Evolutionary conservation across 2,329 filamentous ascomycete species (phyloP).

Genomic region (Curvularia hawaiiensis): DNA sequence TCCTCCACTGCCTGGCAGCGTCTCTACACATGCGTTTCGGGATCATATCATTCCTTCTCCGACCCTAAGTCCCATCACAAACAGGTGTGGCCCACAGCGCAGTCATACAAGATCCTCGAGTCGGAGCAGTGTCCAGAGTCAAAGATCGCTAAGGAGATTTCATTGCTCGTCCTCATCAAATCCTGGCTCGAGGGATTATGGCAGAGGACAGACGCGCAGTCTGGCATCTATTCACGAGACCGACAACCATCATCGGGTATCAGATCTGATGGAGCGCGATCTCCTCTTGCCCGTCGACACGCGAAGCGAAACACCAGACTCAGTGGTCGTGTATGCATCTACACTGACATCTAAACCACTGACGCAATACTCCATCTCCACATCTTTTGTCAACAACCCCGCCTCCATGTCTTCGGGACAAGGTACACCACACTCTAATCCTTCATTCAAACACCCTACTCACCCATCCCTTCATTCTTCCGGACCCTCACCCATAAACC

Average conservation of each 20-base stretch:
- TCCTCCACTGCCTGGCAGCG: background rate
- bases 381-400: background rate
- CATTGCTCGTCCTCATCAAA: conserved; percentile 24
- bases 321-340: conserved; percentile 33
- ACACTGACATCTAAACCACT: conserved; percentile 26
- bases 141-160: conserved; percentile 23
- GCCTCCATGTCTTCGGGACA: too few species aligned
- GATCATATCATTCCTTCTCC: conserved; percentile 30
- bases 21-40: background rate
- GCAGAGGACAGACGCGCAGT: background rate
- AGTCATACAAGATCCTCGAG: conserved; percentile 11
- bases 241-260: conserved; percentile 24
- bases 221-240: conserved; percentile 5
- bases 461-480: background rate
- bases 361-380: background rate
- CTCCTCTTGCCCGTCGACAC: conserved; percentile 36
- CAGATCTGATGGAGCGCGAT: conserved; percentile 38
- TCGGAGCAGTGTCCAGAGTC: conserved; percentile 20
- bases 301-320: conserved; percentile 37
- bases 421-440: too few species aligned
- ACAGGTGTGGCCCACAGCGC: conserved; percentile 13
- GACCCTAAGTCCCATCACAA: conserved; percentile 25
- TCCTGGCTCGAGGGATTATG: conserved; percentile 24
- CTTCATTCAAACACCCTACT: too few species aligned
- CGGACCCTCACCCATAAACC: background rate